phyloP scores from a whole-genome alignment of 495 filamentous ascomycete genomes.

The Aspergillus sclerotioniger region DNA sequence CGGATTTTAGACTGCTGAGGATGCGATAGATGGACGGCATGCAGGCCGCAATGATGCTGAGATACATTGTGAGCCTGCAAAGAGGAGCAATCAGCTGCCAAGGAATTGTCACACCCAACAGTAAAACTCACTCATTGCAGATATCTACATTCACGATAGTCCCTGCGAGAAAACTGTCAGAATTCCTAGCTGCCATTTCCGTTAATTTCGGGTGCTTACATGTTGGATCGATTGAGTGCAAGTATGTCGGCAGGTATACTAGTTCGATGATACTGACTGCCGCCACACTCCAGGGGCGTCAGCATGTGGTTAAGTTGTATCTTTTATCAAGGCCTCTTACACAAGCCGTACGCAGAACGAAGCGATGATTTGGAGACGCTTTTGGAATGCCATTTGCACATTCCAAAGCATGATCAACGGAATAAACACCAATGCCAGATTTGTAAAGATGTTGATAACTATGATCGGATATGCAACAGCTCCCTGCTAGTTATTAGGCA shows the following conservation, averaged over 20 bases:
- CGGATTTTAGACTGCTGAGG: not conserved
- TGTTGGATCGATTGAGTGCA: not conserved
- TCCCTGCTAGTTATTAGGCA: not conserved
- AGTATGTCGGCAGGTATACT: not conserved
- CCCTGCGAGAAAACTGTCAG: not conserved
- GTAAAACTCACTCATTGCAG: not conserved
- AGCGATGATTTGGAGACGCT: not conserved
- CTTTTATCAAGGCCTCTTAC: not conserved
- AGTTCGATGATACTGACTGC: not conserved
- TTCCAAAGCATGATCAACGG: not conserved
- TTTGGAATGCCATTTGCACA: not conserved
- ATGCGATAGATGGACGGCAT: constrained; percentile 1
- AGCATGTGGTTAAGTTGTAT: not conserved
- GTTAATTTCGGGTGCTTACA: not conserved
- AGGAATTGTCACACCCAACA: not conserved
- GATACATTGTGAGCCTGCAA: not conserved
- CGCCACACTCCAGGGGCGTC: not conserved
- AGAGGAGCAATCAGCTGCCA: not conserved
- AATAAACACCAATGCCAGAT: not conserved
- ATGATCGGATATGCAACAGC: not conserved
- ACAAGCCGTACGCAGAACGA: not conserved
- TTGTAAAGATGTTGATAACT: not conserved
- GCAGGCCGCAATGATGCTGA: not conserved
- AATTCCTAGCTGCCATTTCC: not conserved
- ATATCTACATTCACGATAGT: not conserved